These are phyloP conservation scores for Suillus hirtellus DNA, from an alignment of 768 basidiomycete species.

Conservation along the genomic window DNA sequence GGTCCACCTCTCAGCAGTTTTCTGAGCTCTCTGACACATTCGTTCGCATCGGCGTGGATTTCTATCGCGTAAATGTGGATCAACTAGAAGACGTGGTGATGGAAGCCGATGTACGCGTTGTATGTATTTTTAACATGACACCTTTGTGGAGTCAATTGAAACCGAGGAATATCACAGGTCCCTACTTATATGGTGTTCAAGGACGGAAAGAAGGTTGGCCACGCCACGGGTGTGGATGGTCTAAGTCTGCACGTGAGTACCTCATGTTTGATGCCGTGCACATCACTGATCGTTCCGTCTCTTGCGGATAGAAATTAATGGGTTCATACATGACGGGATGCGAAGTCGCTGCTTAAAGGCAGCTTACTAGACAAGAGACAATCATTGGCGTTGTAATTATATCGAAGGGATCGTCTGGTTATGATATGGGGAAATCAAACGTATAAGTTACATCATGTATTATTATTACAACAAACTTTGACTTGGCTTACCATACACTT, in stretches of 20 bases:
- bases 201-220: slow-evolving; percentile 29
- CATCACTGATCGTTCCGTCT: background rate
- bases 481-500: background rate
- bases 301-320: slow-evolving; percentile 21
- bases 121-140: slow-evolving; percentile 32
- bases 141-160: background rate
- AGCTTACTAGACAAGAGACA: background rate
- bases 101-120: slow-evolving; percentile 63
- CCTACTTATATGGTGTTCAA: slow-evolving; percentile 33
- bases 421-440: slow-evolving; percentile 1
- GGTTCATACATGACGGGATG: slow-evolving; percentile 17
- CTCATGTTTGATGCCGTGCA: slow-evolving; percentile 13
- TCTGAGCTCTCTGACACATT: slow-evolving; percentile 23
- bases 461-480: background rate
- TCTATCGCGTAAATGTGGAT: slow-evolving; percentile 80
- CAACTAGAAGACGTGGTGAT: slow-evolving; percentile 49
- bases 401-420: slow-evolving; percentile 1
- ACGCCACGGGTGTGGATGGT: slow-evolving; percentile 27
- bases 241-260: slow-evolving; percentile 27
- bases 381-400: background rate
- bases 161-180: slow-evolving; percentile 14
- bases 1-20: slow-evolving; percentile 19
- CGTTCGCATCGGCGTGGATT: slow-evolving; percentile 42
- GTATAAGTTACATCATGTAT: background rate
- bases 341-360: background rate